Percentiles rank a stretch among this genome's conserved stretches.
phyloP scores from a whole-genome alignment of 306 rosid genomes.

The Canavalia ensiformis region DNA sequence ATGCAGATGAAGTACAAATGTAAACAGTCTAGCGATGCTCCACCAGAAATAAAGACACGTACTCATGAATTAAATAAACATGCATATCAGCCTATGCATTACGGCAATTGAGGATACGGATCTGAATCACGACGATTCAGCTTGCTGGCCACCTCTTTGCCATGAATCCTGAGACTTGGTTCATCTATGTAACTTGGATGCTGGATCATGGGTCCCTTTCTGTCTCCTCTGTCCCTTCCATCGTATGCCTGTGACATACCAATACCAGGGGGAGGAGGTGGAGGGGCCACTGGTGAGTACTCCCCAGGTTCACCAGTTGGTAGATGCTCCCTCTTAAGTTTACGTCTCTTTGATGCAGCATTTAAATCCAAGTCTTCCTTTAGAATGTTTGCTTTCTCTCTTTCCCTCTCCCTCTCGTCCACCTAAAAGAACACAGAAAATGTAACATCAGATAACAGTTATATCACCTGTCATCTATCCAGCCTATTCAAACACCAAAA shows the following conservation, averaged over 20 bases:
- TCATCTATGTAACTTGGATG: constrained; percentile 85
- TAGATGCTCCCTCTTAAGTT: constrained; percentile 90
- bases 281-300: constrained; percentile 87
- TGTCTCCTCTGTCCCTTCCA: constrained; percentile 92
- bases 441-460: neutral
- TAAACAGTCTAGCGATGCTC: neutral
- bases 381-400: constrained; percentile 79
- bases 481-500: constrained; percentile 16
- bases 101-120: constrained; percentile 77
- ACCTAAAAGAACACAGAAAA: constrained; percentile 52
- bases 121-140: constrained; percentile 90
- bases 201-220: constrained; percentile 78
- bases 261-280: constrained; percentile 65
- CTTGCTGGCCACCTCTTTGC: constrained; percentile 84
- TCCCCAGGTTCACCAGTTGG: constrained; percentile 86
- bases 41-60: neutral
- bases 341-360: constrained; percentile 89
- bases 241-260: constrained; percentile 79
- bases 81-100: constrained; percentile 22
- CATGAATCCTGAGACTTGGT: constrained; percentile 77
- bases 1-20: constrained; percentile 15
- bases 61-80: constrained; percentile 13
- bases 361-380: constrained; percentile 84
- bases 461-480: constrained; percentile 13
- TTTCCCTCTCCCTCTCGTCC: constrained; percentile 75